phyloP scores from a whole-genome alignment of 139 green algal genomes.

The Chlamydomonas sp. region DNA sequence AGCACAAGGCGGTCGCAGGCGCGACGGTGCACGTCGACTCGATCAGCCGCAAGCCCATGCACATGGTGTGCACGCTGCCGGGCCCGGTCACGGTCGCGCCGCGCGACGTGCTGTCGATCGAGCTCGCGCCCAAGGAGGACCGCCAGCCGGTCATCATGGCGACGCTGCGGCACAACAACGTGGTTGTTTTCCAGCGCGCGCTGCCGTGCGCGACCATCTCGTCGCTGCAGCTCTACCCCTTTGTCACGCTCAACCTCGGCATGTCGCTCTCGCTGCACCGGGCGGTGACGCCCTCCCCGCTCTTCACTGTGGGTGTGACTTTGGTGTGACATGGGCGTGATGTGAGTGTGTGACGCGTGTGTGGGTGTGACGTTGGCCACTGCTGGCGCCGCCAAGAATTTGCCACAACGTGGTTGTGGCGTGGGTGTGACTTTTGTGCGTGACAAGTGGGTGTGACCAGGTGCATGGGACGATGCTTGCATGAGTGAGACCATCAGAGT shows the following conservation, averaged over 20 bases:
- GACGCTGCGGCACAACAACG: constrained; percentile 29
- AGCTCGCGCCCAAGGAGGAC: constrained; percentile 46
- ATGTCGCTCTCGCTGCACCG: constrained; percentile 44
- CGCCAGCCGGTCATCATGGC: constrained; percentile 48
- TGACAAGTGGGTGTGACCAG: too few relatives aligned
- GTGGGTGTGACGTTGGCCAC: too few relatives aligned
- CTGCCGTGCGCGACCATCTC: constrained; percentile 22
- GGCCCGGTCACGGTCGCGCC: background rate
- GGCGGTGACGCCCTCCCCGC: constrained; percentile 42
- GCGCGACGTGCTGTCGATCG: constrained; percentile 42
- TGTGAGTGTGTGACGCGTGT: too few relatives aligned
- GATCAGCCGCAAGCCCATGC: constrained; percentile 41
- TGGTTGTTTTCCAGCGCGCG: constrained; percentile 15
- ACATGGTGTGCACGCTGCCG: constrained; percentile 36
- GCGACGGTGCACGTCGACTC: constrained; percentile 30
- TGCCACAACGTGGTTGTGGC: too few relatives aligned
- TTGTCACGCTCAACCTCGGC: constrained; percentile 41
- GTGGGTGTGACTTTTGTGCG: too few relatives aligned
- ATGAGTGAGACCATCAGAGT: too few relatives aligned
- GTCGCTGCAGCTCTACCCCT: constrained; percentile 43
- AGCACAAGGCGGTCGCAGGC: background rate
- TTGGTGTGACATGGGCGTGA: background rate
- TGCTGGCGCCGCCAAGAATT: too few relatives aligned
- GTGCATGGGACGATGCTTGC: too few relatives aligned
- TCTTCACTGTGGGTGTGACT: constrained; percentile 32